Evolutionary conservation across 2,329 filamentous ascomycete species (phyloP).

Genomic region (Colletotrichum sp.): DNA sequence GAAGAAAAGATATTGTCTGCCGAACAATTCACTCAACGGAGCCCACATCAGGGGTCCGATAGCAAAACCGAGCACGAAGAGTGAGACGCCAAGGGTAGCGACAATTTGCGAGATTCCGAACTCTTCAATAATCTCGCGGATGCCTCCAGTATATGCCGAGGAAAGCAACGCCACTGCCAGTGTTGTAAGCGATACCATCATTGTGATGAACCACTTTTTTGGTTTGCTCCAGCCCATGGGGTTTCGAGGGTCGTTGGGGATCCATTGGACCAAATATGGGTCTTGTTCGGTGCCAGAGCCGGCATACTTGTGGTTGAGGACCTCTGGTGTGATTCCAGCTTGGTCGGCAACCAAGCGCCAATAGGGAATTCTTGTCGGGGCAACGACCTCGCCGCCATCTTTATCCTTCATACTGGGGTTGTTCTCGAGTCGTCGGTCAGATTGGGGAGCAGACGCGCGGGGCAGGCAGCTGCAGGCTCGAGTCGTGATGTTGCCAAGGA

Average conservation of each 20-base stretch:
- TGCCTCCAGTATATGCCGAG: conserved; percentile 62
- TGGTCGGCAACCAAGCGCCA: conserved; percentile 53
- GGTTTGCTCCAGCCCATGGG: conserved; percentile 57
- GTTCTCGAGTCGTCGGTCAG: background rate
- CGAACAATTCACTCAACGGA: conserved; percentile 66
- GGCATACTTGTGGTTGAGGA: conserved; percentile 52
- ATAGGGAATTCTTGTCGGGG: background rate
- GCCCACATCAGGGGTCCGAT: conserved; percentile 69
- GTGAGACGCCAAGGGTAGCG: conserved; percentile 49
- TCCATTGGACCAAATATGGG: conserved; percentile 68
- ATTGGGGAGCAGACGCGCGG: background rate
- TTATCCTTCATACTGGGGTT: background rate
- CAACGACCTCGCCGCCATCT: background rate
- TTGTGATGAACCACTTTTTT: conserved; percentile 67
- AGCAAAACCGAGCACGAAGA: conserved; percentile 54
- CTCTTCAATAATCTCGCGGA: conserved; percentile 51
- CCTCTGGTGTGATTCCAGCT: conserved; percentile 44
- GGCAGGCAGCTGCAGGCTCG: background rate
- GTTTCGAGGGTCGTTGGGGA: conserved; percentile 66
- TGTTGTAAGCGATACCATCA: conserved; percentile 64
- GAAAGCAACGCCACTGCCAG: conserved; percentile 69
- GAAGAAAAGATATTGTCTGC: conserved; percentile 62
- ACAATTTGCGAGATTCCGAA: conserved; percentile 52
- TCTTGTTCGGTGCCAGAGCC: conserved; percentile 66
- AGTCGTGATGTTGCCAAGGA: background rate